Percentiles rank a stretch among this genome's conserved stretches.
Conservation (phyloP, 371 early-diverging fungal genomes). For the Rhizopus delemar region DNA sequence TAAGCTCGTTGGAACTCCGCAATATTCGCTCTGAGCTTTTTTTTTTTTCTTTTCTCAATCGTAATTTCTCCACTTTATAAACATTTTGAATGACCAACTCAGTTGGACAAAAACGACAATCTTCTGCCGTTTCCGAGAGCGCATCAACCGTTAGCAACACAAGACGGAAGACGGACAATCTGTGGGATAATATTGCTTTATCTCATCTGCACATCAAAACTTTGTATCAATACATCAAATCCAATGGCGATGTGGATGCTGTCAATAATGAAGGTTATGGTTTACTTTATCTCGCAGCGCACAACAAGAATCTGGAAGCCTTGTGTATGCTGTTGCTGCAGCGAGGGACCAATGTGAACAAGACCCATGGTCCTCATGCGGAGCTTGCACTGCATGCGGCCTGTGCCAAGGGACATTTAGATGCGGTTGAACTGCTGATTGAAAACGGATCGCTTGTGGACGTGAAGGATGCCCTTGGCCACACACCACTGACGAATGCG, state of each 20-base stretch:
- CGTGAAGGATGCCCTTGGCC: conserved; percentile 65
- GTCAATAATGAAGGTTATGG: conserved; percentile 38
- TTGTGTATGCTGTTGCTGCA: conserved; percentile 44
- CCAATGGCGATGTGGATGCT: conserved; percentile 22
- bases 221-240: conserved; percentile 43
- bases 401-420: conserved; percentile 31
- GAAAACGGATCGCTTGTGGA: conserved; percentile 51
- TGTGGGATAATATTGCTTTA: conserved; percentile 41
- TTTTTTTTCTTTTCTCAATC: neutral
- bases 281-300: conserved; percentile 46
- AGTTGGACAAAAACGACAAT: neutral
- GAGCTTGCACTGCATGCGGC: conserved; percentile 50
- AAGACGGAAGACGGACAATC: neutral
- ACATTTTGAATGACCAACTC: neutral
- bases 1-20: no score
- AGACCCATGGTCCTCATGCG: conserved; percentile 43
- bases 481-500: conserved; percentile 57
- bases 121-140: neutral
- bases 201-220: conserved; percentile 41
- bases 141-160: neutral
- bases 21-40: neutral
- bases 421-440: conserved; percentile 47
- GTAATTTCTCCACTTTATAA: no score
- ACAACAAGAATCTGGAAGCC: conserved; percentile 44
- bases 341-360: conserved; percentile 37